Conservation (phyloP, 192 early-diverging fungal genomes). For the Gorgonomyces haynaldii region DNA sequence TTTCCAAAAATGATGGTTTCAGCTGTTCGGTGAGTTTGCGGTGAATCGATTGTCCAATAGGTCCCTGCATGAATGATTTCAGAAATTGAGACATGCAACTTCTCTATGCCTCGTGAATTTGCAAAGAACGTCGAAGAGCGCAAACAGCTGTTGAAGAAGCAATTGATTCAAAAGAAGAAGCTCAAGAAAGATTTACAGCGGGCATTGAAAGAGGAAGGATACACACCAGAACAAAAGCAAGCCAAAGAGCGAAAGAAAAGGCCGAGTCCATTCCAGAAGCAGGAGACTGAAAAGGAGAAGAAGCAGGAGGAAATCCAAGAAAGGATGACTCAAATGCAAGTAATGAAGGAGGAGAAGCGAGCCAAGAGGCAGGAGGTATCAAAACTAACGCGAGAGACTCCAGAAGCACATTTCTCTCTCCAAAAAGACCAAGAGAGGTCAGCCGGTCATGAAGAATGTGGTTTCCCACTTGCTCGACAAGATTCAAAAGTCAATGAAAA, state of each 20-base stretch:
- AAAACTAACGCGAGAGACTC: constrained; percentile 8
- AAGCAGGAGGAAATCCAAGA: constrained; percentile 4
- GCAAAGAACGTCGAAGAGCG: too few relatives aligned
- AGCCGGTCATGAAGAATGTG: constrained; percentile 27
- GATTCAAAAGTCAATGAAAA: constrained; percentile 12
- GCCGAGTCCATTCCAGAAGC: background rate
- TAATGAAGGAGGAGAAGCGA: background rate
- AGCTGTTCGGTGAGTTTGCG: constrained; percentile 29
- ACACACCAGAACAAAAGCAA: background rate
- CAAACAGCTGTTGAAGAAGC: too few relatives aligned
- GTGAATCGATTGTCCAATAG: background rate
- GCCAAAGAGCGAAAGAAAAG: background rate
- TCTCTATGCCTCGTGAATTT: too few relatives aligned
- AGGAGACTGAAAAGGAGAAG: background rate
- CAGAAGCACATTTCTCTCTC: constrained; percentile 6
- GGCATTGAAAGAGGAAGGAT: background rate
- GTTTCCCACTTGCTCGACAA: constrained; percentile 20
- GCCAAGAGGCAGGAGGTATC: background rate
- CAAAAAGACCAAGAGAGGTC: constrained; percentile 23
- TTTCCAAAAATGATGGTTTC: constrained; percentile 48
- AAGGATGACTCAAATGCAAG: constrained; percentile 12
- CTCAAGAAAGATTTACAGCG: too few relatives aligned
- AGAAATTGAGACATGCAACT: too few relatives aligned
- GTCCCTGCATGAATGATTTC: too few relatives aligned
- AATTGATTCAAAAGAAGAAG: too few relatives aligned